These are phyloP conservation scores for Candida coquimbonensis DNA, from an alignment of 805 yeast genomes.

Conservation along the genomic window DNA sequence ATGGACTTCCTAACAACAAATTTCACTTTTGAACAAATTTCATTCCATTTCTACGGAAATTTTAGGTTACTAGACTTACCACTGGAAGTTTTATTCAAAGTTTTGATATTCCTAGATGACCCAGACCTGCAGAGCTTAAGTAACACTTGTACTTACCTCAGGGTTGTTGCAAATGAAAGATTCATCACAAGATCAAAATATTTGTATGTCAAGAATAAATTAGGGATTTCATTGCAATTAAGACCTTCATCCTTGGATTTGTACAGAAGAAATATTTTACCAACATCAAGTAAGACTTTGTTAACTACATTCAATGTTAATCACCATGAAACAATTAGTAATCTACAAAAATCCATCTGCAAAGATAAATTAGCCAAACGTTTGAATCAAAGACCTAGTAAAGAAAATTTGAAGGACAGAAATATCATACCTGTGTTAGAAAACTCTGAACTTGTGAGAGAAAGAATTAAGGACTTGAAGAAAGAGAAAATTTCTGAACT, in stretches of 20 bases:
- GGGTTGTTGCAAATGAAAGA: slow-evolving; percentile 15
- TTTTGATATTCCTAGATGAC: slow-evolving; percentile 17
- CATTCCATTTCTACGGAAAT: slow-evolving; percentile 8
- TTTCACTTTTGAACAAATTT: slow-evolving; percentile 10
- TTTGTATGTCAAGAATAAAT: slow-evolving; percentile 13
- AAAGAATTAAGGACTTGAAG: slow-evolving; percentile 10
- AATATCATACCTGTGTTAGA: slow-evolving; percentile 13
- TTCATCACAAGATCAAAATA: slow-evolving; percentile 17
- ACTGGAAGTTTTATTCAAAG: slow-evolving; percentile 18
- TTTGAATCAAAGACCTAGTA: slow-evolving; percentile 16
- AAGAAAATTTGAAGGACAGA: slow-evolving; percentile 13
- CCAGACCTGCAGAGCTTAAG: slow-evolving; percentile 16
- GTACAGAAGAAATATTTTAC: slow-evolving; percentile 16
- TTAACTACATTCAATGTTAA: slow-evolving; percentile 3
- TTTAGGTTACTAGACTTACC: slow-evolving; percentile 21
- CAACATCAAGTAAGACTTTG: slow-evolving; percentile 1
- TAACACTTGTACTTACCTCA: slow-evolving; percentile 14
- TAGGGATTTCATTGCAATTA: slow-evolving; percentile 14
- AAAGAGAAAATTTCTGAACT: slow-evolving; percentile 12
- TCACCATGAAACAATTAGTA: slow-evolving; percentile 2
- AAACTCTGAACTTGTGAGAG: slow-evolving; percentile 3
- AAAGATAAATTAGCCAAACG: slow-evolving; percentile 14
- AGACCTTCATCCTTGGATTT: slow-evolving; percentile 12
- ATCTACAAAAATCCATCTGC: slow-evolving; percentile 13
- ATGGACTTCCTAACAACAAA: slow-evolving; percentile 22